Evolutionary conservation across 1,284 basidiomycete genomes (phyloP).

Genomic region (Melampsora larici-populina): DNA sequence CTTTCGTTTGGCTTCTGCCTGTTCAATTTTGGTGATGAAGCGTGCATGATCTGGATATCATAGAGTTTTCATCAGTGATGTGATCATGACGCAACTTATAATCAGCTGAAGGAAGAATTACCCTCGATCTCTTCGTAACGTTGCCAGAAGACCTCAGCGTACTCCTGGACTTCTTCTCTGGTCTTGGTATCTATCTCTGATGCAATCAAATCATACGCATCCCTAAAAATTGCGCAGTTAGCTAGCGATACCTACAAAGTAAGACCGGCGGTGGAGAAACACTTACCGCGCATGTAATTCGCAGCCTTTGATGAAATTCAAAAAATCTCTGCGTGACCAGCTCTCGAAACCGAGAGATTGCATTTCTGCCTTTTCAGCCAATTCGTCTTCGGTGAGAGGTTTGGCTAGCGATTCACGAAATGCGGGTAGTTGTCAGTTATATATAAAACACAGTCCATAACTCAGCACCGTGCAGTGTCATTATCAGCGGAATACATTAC

Average conservation of each 20-base stretch:
- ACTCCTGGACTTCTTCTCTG: conserved; percentile 72
- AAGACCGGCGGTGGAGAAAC: neutral
- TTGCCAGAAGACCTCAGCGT: conserved; percentile 82
- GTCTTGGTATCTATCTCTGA: conserved; percentile 83
- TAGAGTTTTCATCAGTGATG: neutral
- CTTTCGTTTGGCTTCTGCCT: conserved; percentile 63
- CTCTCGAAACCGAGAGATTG: conserved; percentile 77
- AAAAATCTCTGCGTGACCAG: conserved; percentile 91
- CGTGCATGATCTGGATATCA: conserved; percentile 38
- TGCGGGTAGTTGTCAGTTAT: neutral
- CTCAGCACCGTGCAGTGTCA: conserved; percentile 46
- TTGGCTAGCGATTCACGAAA: conserved; percentile 62
- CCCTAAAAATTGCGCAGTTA: conserved; percentile 55
- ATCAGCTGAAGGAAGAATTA: conserved; percentile 47
- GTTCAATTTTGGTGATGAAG: conserved; percentile 70
- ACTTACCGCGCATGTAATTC: conserved; percentile 74
- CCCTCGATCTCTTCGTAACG: conserved; percentile 81
- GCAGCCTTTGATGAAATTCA: conserved; percentile 78
- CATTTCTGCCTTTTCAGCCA: conserved; percentile 71
- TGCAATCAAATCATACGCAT: conserved; percentile 72
- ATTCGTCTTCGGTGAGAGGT: conserved; percentile 79
- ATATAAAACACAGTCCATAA: conserved; percentile 45
- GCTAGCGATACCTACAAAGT: neutral
- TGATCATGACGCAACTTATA: neutral
- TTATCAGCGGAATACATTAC: conserved; percentile 32